A percentile compares a stretch with the other conserved stretches of the same genome.
Evolutionary conservation across 306 rosid species (phyloP).

Genomic region (Bauhinia variegata): DNA sequence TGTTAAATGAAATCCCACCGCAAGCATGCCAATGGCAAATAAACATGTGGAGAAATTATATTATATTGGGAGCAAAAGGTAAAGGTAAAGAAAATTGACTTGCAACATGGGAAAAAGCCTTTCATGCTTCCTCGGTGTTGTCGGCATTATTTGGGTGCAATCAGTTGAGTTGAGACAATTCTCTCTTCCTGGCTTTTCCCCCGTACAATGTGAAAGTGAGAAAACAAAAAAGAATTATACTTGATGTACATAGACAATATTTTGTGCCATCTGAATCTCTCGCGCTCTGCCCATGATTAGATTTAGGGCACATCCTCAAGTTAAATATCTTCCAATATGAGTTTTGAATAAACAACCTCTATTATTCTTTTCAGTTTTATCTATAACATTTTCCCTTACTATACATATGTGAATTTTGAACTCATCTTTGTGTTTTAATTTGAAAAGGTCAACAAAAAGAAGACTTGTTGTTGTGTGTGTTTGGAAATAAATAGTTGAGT

Average conservation of each 20-base stretch:
- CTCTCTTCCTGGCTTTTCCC: constrained; percentile 10
- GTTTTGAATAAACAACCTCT: too few relatives aligned
- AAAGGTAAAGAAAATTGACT: constrained; percentile 60
- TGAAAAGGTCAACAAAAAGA: too few relatives aligned
- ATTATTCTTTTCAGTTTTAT: too few relatives aligned
- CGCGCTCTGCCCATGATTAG: too few relatives aligned
- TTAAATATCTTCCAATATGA: too few relatives aligned
- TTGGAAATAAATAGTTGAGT: too few relatives aligned
- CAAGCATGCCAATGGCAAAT: constrained; percentile 48
- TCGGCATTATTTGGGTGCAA: constrained; percentile 63
- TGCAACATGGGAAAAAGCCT: constrained; percentile 41
- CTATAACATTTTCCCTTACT: too few relatives aligned
- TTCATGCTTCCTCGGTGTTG: constrained; percentile 58
- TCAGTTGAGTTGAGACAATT: constrained; percentile 47
- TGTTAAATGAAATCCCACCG: constrained; percentile 38
- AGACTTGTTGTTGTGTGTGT: too few relatives aligned
- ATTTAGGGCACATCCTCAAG: too few relatives aligned
- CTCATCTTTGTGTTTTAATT: too few relatives aligned
- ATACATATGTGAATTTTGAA: too few relatives aligned
- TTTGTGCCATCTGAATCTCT: too few relatives aligned
- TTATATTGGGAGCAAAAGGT: constrained; percentile 12
- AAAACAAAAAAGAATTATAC: constrained; percentile 26
- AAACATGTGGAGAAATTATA: constrained; percentile 43
- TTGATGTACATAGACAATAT: constrained; percentile 7
- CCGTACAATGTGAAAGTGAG: constrained; percentile 35